phyloP scores from a whole-genome alignment of 2,329 filamentous ascomycete genomes.

The Verticillium alfalfae region DNA sequence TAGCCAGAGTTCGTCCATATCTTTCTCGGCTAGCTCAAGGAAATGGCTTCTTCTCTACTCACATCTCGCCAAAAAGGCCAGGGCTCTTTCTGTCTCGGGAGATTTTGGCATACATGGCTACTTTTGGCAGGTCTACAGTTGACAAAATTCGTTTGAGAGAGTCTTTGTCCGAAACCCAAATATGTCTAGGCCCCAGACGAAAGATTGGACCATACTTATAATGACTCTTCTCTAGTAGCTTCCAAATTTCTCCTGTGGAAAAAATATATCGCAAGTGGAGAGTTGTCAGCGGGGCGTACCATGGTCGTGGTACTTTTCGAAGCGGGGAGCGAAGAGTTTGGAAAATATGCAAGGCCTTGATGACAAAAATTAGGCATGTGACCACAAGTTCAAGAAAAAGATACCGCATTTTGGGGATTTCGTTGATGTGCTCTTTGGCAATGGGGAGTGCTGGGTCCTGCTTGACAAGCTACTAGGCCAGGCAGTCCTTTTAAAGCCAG shows the following conservation, averaged over 20 bases:
- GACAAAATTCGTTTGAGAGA: slow-evolving; percentile 15
- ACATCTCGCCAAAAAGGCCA: slow-evolving; percentile 16
- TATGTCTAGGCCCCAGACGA: slow-evolving; percentile 13
- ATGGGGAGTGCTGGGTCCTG: no score
- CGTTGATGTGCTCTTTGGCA: no score
- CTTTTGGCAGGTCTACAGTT: slow-evolving; percentile 14
- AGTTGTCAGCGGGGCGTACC: slow-evolving; percentile 14
- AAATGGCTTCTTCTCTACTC: not conserved
- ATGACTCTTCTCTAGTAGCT: slow-evolving; percentile 12
- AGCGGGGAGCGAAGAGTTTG: slow-evolving; percentile 3
- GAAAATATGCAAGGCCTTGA: no score
- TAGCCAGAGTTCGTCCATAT: slow-evolving; percentile 9
- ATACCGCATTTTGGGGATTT: no score
- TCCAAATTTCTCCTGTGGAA: slow-evolving; percentile 15
- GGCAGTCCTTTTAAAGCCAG: no score
- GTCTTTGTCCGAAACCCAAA: slow-evolving; percentile 15
- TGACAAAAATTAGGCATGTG: no score
- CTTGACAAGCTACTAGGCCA: no score
- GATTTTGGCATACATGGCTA: slow-evolving; percentile 16
- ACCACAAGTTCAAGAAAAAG: no score
- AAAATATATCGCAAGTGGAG: slow-evolving; percentile 14
- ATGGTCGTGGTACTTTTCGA: slow-evolving; percentile 9
- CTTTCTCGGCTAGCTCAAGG: no score
- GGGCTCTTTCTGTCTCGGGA: slow-evolving; percentile 11
- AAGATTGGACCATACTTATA: slow-evolving; percentile 13